Conservation (phyloP, 352 stramenopile species). For the Achlya hypogyna region DNA sequence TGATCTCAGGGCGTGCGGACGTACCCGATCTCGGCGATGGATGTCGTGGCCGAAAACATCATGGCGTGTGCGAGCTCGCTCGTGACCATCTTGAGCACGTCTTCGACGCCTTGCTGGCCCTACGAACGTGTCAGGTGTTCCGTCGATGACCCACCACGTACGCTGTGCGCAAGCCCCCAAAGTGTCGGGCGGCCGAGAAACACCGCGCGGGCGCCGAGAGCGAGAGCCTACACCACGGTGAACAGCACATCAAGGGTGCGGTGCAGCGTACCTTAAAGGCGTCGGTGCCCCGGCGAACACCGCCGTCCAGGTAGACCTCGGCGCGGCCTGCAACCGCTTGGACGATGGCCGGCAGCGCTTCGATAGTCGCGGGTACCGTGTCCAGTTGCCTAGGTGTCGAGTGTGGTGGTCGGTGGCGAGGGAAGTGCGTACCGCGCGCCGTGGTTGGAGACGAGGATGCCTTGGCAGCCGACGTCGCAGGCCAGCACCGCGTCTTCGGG, state of each 20-base stretch:
- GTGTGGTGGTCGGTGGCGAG: neutral
- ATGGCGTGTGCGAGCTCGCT: slow-evolving; percentile 90
- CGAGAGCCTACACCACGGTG: slow-evolving; percentile 60
- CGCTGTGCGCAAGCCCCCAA: slow-evolving; percentile 88
- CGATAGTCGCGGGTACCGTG: slow-evolving; percentile 83
- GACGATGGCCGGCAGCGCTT: slow-evolving; percentile 87
- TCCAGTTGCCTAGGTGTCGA: slow-evolving; percentile 58
- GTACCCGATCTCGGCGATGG: slow-evolving; percentile 64
- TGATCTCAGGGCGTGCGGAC: neutral
- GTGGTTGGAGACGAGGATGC: slow-evolving; percentile 91
- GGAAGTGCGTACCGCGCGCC: slow-evolving; percentile 47
- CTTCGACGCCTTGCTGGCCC: slow-evolving; percentile 79
- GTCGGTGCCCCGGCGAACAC: slow-evolving; percentile 91
- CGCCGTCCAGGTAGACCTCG: slow-evolving; percentile 92
- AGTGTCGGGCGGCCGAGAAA: slow-evolving; percentile 93
- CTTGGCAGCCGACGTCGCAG: slow-evolving; percentile 84
- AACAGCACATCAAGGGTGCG: neutral
- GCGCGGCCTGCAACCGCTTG: slow-evolving; percentile 65
- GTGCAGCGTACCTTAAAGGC: slow-evolving; percentile 79
- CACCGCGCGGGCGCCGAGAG: slow-evolving; percentile 89
- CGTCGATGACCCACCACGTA: slow-evolving; percentile 24
- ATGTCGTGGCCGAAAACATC: slow-evolving; percentile 64
- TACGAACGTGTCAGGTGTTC: slow-evolving; percentile 19
- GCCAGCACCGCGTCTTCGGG: slow-evolving; percentile 87
- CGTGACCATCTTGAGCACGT: slow-evolving; percentile 86